Evolutionary conservation across 148 eudicot species (phyloP).

Genomic region (Silene conica): DNA sequence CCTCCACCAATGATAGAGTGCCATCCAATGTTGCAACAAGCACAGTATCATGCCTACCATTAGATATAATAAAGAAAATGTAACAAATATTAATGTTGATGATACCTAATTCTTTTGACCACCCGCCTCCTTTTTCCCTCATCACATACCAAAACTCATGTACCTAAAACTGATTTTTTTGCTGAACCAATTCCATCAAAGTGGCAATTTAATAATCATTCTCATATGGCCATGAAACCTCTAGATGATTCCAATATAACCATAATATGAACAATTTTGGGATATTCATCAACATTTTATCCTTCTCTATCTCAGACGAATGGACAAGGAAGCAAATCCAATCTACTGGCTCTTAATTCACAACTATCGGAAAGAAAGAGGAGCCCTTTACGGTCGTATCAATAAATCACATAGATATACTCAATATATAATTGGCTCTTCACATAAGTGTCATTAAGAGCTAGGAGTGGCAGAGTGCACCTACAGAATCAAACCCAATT

Average conservation of each 20-base stretch:
- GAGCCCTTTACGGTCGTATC: neutral
- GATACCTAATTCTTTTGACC: neutral
- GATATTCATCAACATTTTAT: neutral
- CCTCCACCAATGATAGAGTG: conserved; percentile 53
- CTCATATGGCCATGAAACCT: neutral
- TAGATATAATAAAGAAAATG: neutral
- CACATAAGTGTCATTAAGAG: neutral
- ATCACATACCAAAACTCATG: neutral
- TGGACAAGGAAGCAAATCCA: neutral
- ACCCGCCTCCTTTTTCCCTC: neutral
- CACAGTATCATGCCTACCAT: conserved; percentile 35
- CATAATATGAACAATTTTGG: neutral
- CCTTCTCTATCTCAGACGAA: neutral
- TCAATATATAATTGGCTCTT: neutral
- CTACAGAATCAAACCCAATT: no score
- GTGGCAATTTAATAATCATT: neutral
- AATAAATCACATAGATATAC: neutral
- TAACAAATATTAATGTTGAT: neutral
- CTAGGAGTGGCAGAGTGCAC: neutral
- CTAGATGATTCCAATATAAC: neutral
- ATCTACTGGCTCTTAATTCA: neutral
- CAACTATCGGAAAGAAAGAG: neutral
- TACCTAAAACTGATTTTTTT: neutral
- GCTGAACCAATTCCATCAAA: neutral
- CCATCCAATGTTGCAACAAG: conserved; percentile 74